A percentile compares a stretch with the other conserved stretches of the same genome.
Conservation (phyloP, 208 protist genomes). For the Wallacemonas rigidus region DNA sequence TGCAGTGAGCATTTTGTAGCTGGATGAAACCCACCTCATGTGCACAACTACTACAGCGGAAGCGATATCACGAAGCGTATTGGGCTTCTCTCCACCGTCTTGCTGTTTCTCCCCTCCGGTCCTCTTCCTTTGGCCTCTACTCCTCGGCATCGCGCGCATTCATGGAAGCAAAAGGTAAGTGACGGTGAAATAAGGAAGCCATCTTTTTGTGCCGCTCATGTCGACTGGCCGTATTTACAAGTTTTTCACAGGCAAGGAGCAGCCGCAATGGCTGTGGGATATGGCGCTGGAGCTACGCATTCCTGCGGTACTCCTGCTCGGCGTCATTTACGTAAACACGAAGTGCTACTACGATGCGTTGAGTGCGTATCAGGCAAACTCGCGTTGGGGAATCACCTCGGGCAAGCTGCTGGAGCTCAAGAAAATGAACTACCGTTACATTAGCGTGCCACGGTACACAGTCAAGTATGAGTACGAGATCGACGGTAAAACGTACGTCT, state of each 20-base stretch:
- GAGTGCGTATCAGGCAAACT: conserved; percentile 63
- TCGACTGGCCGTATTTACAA: conserved; percentile 75
- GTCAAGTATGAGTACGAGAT: conserved; percentile 87
- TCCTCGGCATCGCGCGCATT: background rate
- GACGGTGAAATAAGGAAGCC: background rate
- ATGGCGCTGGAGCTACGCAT: conserved; percentile 85
- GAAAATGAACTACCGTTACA: conserved; percentile 88
- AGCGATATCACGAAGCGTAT: too few relatives aligned
- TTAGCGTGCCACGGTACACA: conserved; percentile 81
- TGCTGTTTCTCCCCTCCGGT: background rate
- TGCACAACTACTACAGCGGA: too few relatives aligned
- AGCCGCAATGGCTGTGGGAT: conserved; percentile 89
- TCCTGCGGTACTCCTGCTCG: conserved; percentile 59
- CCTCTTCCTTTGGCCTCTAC: background rate
- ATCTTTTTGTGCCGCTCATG: conserved; percentile 24
- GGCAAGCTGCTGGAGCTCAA: conserved; percentile 84
- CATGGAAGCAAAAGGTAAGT: background rate
- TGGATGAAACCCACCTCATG: too few relatives aligned
- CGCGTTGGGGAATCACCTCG: conserved; percentile 66
- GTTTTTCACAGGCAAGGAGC: conserved; percentile 63
- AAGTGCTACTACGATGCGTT: conserved; percentile 80
- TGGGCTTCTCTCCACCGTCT: too few relatives aligned
- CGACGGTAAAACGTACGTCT: conserved; percentile 78
- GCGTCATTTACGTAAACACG: conserved; percentile 77
- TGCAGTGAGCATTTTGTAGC: too few relatives aligned